Conservation (phyloP, 2,329 filamentous ascomycete genomes). For the Phaeoacremonium minimum region DNA sequence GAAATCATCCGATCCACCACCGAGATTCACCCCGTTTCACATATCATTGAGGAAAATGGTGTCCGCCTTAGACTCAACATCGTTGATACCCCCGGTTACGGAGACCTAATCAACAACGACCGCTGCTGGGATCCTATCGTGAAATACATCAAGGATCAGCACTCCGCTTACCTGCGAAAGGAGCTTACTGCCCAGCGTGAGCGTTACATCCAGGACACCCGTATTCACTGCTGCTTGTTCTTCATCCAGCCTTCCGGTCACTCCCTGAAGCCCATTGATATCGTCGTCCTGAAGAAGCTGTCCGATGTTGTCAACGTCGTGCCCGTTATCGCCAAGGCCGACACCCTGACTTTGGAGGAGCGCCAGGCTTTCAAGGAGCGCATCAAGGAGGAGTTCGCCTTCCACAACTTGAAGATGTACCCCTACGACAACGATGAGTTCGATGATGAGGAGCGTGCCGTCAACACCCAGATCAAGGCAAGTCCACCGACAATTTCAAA, state of each 20-base stretch:
- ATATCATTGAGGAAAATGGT: constrained; percentile 99
- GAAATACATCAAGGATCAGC: constrained; percentile 99
- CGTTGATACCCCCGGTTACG: constrained; percentile 96
- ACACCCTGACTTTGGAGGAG: constrained; percentile 94
- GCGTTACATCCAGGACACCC: constrained; percentile 97
- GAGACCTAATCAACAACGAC: constrained; percentile 99
- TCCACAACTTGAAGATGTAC: constrained; percentile 99
- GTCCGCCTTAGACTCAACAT: constrained; percentile 97
- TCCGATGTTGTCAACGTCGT: constrained; percentile 99
- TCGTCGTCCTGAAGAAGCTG: constrained; percentile 98
- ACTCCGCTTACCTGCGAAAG: constrained; percentile 98
- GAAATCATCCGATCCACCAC: constrained; percentile 94
- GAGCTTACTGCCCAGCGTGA: constrained; percentile 98
- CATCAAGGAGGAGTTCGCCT: constrained; percentile 99
- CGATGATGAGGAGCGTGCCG: constrained; percentile 88
- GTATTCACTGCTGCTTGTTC: constrained; percentile 99
- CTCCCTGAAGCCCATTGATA: constrained; percentile 98
- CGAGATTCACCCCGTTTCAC: constrained; percentile 95
- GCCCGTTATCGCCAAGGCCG: constrained; percentile 96
- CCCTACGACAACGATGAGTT: constrained; percentile 99
- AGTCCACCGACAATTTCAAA: constrained; percentile 10
- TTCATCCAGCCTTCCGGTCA: constrained; percentile 99
- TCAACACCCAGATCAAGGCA: constrained; percentile 97
- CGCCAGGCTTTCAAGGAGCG: constrained; percentile 94
- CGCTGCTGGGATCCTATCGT: constrained; percentile 99